Evolutionary conservation across 2,329 filamentous ascomycete species (phyloP).

Genomic region (Fusarium lateritium): DNA sequence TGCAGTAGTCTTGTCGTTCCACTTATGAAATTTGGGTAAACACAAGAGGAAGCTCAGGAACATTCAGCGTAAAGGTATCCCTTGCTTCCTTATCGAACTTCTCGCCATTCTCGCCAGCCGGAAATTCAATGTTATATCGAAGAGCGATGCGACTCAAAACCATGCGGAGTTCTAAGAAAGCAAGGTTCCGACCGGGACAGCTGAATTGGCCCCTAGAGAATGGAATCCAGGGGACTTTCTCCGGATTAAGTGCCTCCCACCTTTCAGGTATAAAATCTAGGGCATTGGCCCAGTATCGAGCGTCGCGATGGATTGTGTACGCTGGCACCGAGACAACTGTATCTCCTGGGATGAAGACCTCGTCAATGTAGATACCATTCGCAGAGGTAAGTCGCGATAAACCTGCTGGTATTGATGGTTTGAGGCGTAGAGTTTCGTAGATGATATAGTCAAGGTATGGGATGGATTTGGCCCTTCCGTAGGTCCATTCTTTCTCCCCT

Average conservation of each 20-base stretch:
- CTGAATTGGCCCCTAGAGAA: constrained; percentile 12
- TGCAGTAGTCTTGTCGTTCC: too few species aligned
- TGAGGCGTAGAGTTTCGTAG: constrained; percentile 5
- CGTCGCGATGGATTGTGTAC: not conserved
- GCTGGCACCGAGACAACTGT: constrained; percentile 2
- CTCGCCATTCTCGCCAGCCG: not conserved
- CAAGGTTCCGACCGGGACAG: constrained; percentile 6
- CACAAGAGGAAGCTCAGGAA: constrained; percentile 7
- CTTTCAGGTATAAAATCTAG: constrained; percentile 10
- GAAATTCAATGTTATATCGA: not conserved
- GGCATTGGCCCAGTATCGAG: constrained; percentile 6
- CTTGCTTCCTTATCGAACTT: constrained; percentile 3
- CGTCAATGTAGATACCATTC: not conserved
- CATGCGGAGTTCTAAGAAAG: constrained; percentile 7
- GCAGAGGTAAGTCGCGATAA: constrained; percentile 1
- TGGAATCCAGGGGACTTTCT: constrained; percentile 10
- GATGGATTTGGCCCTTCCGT: not conserved
- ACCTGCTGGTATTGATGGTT: not conserved
- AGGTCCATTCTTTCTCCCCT: constrained; percentile 1
- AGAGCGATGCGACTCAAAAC: constrained; percentile 11
- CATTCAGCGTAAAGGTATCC: constrained; percentile 14
- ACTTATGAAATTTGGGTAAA: not conserved
- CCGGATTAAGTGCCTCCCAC: not conserved
- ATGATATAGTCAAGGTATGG: constrained; percentile 2
- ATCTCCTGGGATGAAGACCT: constrained; percentile 3